These are phyloP conservation scores for Gymnopilus junonius DNA, from an alignment of 768 basidiomycete species.

Conservation along the genomic window DNA sequence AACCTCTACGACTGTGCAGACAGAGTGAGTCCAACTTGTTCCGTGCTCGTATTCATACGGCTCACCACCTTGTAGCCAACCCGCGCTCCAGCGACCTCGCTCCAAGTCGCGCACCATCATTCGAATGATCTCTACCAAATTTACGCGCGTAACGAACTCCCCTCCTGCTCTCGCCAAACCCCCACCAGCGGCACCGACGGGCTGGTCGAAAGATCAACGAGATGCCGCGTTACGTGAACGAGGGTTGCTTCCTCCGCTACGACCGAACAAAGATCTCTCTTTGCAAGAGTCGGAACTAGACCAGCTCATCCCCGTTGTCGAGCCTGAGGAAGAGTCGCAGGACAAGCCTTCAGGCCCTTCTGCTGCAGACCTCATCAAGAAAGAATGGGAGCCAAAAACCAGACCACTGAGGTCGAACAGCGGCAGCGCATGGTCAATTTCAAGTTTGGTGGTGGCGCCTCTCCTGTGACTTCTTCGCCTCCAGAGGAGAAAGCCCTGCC, in stretches of 20 bases:
- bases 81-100: constrained; percentile 18
- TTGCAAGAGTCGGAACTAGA: constrained; percentile 43
- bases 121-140: constrained; percentile 37
- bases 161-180: constrained; percentile 8
- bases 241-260: constrained; percentile 56
- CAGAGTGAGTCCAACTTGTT: not conserved
- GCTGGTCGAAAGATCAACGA: constrained; percentile 40
- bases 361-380: constrained; percentile 57
- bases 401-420: constrained; percentile 9
- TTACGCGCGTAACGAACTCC: constrained; percentile 23
- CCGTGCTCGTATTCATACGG: not conserved
- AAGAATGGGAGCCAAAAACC: constrained; percentile 55
- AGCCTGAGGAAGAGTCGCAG: constrained; percentile 14
- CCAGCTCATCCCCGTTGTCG: constrained; percentile 39
- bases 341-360: constrained; percentile 23
- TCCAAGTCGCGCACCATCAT: constrained; percentile 37
- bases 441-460: constrained; percentile 31
- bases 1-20: not conserved
- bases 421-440: constrained; percentile 35
- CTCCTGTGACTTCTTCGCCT: not conserved
- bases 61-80: not conserved
- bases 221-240: constrained; percentile 66
- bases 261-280: constrained; percentile 46
- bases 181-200: constrained; percentile 24
- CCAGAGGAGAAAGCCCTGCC: not conserved